Evolutionary conservation across 1,284 basidiomycete species (phyloP).

Genomic region (Testicularia cyperi): DNA sequence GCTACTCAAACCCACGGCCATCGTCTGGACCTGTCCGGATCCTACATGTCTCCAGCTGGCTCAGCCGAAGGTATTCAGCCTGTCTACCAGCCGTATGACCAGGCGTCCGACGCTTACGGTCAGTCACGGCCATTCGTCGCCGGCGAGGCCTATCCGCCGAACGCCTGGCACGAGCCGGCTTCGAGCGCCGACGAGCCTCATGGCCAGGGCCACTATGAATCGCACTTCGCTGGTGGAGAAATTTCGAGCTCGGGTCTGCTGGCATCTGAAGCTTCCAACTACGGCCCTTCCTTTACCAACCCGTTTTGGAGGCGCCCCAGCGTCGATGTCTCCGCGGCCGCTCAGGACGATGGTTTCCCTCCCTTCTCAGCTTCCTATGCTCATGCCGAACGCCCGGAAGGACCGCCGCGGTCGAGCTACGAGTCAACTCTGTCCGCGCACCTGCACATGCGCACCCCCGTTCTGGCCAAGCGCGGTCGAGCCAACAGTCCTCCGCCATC

Average conservation of each 20-base stretch:
- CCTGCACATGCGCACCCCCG: conserved; percentile 44
- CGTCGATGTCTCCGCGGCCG: conserved; percentile 1
- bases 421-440: conserved; percentile 45
- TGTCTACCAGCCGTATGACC: too few species aligned
- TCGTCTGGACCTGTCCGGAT: too few species aligned
- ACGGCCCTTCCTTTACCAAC: conserved; percentile 20
- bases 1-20: too few species aligned
- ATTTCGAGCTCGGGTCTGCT: conserved; percentile 6
- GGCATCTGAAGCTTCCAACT: neutral
- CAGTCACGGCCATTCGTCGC: too few species aligned
- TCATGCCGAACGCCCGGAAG: conserved; percentile 2
- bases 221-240: conserved; percentile 29
- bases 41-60: too few species aligned
- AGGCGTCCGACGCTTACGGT: too few species aligned
- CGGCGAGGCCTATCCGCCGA: too few species aligned
- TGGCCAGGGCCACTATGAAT: too few species aligned
- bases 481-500: conserved; percentile 27
- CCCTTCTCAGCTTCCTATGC: conserved; percentile 3
- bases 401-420: conserved; percentile 26
- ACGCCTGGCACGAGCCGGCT: too few species aligned
- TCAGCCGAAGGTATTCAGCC: too few species aligned
- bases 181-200: too few species aligned
- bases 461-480: conserved; percentile 23
- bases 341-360: conserved; percentile 7
- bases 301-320: conserved; percentile 26